Conservation (phyloP, 148 eudicot genomes). For the Vaccinium vitisidaea region DNA sequence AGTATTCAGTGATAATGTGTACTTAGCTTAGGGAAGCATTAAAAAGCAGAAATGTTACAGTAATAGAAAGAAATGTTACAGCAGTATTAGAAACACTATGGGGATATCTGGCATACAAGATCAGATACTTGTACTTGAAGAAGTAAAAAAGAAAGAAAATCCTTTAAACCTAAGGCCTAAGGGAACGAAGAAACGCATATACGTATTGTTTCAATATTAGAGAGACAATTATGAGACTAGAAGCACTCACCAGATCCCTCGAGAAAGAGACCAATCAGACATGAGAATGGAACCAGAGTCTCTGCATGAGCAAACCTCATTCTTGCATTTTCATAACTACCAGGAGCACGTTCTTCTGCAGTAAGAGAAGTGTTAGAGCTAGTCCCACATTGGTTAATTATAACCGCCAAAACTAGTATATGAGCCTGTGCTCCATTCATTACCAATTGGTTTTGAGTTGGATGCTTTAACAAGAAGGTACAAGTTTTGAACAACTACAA, state of each 20-base stretch:
- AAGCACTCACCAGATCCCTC: slow-evolving; percentile 75
- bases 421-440: no score
- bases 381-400: no score
- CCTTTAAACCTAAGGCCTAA: neutral
- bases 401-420: no score
- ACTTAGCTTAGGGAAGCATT: slow-evolving; percentile 12
- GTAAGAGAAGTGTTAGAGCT: slow-evolving; percentile 2
- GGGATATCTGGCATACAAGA: neutral
- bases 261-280: slow-evolving; percentile 91
- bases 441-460: no score
- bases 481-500: neutral
- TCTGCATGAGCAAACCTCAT: slow-evolving; percentile 98
- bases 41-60: neutral
- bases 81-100: slow-evolving; percentile 2
- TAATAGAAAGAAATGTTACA: neutral
- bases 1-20: slow-evolving; percentile 21
- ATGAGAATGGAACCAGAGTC: slow-evolving; percentile 92
- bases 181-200: neutral
- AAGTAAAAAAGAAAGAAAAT: neutral
- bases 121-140: neutral
- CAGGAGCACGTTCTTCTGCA: slow-evolving; percentile 66
- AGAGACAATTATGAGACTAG: slow-evolving; percentile 2
- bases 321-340: slow-evolving; percentile 87
- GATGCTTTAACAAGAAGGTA: neutral
- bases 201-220: neutral